phyloP scores from a whole-genome alignment of 2,329 filamentous ascomycete genomes.

The Alternaria gansuensis region DNA sequence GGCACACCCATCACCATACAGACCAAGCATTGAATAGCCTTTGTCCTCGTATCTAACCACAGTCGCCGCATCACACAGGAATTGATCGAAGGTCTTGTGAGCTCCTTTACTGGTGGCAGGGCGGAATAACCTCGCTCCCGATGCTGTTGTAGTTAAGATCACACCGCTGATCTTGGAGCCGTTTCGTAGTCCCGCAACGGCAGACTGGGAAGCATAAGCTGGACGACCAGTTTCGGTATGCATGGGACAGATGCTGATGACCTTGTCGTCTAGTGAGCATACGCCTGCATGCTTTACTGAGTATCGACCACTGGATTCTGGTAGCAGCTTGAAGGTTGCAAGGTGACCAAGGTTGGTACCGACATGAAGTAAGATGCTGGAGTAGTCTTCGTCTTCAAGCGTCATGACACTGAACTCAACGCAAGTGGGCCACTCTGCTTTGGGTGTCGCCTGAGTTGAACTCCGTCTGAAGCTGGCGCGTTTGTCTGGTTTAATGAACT shows the following conservation, averaged over 20 bases:
- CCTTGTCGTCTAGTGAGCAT: slow-evolving; percentile 68
- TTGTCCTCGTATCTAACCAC: slow-evolving; percentile 78
- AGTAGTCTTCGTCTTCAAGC: slow-evolving; percentile 91
- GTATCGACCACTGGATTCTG: slow-evolving; percentile 74
- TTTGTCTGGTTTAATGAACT: slow-evolving; percentile 80
- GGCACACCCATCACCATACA: slow-evolving; percentile 83
- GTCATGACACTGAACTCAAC: slow-evolving; percentile 93
- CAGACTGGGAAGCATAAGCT: slow-evolving; percentile 76
- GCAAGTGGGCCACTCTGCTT: slow-evolving; percentile 76
- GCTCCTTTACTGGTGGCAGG: slow-evolving; percentile 88
- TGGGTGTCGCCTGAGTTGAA: slow-evolving; percentile 57
- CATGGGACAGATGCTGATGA: slow-evolving; percentile 83
- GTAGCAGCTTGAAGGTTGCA: slow-evolving; percentile 89
- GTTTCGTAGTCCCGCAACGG: slow-evolving; percentile 78
- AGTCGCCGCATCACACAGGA: slow-evolving; percentile 80
- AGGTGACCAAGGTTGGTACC: slow-evolving; percentile 87
- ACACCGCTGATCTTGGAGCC: slow-evolving; percentile 80
- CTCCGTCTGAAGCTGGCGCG: slow-evolving; percentile 73
- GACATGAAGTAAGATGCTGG: slow-evolving; percentile 90
- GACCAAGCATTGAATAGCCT: slow-evolving; percentile 79
- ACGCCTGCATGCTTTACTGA: slow-evolving; percentile 75
- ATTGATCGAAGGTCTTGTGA: slow-evolving; percentile 85
- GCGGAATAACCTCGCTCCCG: slow-evolving; percentile 85
- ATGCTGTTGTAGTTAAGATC: slow-evolving; percentile 76
- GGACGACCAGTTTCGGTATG: slow-evolving; percentile 78